Conservation (phyloP, 805 yeast species). For the Candida andamanensis region DNA sequence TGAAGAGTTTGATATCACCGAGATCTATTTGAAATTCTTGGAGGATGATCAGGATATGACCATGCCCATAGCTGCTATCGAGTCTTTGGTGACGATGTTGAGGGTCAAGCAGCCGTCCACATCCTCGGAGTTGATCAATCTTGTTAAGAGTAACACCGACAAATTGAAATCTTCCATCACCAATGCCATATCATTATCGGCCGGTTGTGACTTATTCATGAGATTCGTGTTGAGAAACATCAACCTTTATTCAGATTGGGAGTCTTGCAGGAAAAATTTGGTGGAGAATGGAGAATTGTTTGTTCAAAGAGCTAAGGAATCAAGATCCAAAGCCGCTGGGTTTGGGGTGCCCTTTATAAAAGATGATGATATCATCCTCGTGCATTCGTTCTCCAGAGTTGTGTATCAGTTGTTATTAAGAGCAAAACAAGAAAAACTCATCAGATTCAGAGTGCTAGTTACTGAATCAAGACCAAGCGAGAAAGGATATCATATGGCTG, state of each 20-base stretch:
- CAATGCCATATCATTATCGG: constrained; percentile 88
- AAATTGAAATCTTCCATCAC: constrained; percentile 74
- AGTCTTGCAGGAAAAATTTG: constrained; percentile 78
- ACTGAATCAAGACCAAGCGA: constrained; percentile 89
- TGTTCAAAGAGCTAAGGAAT: constrained; percentile 84
- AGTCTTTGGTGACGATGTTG: constrained; percentile 80
- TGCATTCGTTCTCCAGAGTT: constrained; percentile 90
- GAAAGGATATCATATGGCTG: constrained; percentile 70
- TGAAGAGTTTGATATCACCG: constrained; percentile 65
- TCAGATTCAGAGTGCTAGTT: constrained; percentile 83
- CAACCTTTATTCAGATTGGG: constrained; percentile 90
- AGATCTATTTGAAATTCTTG: constrained; percentile 73
- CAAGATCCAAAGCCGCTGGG: constrained; percentile 82
- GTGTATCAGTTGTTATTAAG: constrained; percentile 68
- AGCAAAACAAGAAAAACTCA: constrained; percentile 67
- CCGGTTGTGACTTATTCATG: constrained; percentile 96
- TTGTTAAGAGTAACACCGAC: constrained; percentile 71
- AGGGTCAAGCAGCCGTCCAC: constrained; percentile 85
- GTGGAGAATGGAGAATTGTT: constrained; percentile 93
- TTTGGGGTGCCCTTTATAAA: constrained; percentile 84
- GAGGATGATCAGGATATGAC: constrained; percentile 94
- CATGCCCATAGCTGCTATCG: constrained; percentile 99
- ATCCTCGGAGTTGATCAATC: constrained; percentile 83
- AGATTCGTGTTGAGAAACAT: constrained; percentile 87
- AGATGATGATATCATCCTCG: constrained; percentile 86